Evolutionary conservation across 305 asterid species (phyloP).

Genomic region (Rubia tinctorum): DNA sequence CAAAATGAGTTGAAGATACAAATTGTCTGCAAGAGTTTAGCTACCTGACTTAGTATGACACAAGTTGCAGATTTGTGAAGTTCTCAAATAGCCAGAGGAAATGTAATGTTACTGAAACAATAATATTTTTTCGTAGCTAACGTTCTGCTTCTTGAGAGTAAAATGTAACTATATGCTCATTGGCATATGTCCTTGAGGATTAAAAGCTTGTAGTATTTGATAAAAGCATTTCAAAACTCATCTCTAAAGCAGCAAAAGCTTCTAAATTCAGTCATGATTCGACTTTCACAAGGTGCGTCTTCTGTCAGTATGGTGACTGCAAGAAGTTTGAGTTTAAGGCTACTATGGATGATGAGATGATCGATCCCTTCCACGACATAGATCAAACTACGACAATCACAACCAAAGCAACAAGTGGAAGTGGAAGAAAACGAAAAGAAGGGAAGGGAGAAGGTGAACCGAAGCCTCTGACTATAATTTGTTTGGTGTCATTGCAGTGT

Average conservation of each 20-base stretch:
- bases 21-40: too few relatives aligned
- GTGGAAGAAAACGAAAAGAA: slow-evolving; percentile 55
- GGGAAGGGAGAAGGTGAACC: slow-evolving; percentile 31
- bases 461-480: slow-evolving; percentile 19
- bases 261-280: slow-evolving; percentile 19
- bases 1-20: too few relatives aligned
- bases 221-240: slow-evolving; percentile 23
- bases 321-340: slow-evolving; percentile 11
- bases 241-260: slow-evolving; percentile 38
- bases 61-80: too few relatives aligned
- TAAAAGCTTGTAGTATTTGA: slow-evolving; percentile 46
- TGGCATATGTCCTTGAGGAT: slow-evolving; percentile 51
- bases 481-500: slow-evolving; percentile 14
- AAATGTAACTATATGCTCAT: slow-evolving; percentile 17
- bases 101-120: too few relatives aligned
- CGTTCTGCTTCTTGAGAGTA: neutral
- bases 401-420: slow-evolving; percentile 15
- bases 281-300: slow-evolving; percentile 20
- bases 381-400: slow-evolving; percentile 20
- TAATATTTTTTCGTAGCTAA: too few relatives aligned
- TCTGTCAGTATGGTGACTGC: slow-evolving; percentile 4
- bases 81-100: too few relatives aligned
- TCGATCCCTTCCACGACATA: slow-evolving; percentile 17
- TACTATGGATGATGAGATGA: slow-evolving; percentile 37
- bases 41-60: too few relatives aligned